phyloP scores from a whole-genome alignment of 2,329 filamentous ascomycete species.

The Aspergillus thermomutatus region DNA sequence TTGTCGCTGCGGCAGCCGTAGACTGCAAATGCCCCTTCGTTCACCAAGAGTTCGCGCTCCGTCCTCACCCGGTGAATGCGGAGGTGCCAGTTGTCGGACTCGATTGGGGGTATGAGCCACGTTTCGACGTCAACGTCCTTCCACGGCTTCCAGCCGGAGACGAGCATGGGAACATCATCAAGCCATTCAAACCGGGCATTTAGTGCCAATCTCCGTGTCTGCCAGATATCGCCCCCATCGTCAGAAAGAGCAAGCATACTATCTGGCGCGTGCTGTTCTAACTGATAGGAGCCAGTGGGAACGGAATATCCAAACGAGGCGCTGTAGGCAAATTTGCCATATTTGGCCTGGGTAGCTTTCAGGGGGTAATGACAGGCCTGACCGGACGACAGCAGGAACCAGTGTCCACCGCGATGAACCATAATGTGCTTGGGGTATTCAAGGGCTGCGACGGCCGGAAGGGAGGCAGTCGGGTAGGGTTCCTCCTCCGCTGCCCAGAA shows the following conservation, averaged over 20 bases:
- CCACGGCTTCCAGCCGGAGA: slow-evolving; percentile 70
- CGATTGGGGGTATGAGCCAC: slow-evolving; percentile 33
- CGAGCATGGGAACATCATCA: slow-evolving; percentile 56
- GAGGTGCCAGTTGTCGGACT: slow-evolving; percentile 40
- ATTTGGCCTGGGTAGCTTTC: slow-evolving; percentile 78
- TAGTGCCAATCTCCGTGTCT: slow-evolving; percentile 66
- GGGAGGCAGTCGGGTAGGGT: slow-evolving; percentile 50
- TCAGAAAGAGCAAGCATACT: slow-evolving; percentile 74
- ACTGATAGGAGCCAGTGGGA: slow-evolving; percentile 69
- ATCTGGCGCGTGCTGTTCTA: slow-evolving; percentile 73
- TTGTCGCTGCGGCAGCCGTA: slow-evolving; percentile 58
- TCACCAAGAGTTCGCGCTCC: slow-evolving; percentile 63
- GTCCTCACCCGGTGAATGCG: slow-evolving; percentile 33
- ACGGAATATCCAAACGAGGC: slow-evolving; percentile 74
- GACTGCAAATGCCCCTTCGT: slow-evolving; percentile 73
- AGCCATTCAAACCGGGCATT: slow-evolving; percentile 60
- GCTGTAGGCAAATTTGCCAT: slow-evolving; percentile 74
- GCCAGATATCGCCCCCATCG: slow-evolving; percentile 75
- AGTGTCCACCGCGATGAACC: slow-evolving; percentile 68
- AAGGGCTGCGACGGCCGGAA: slow-evolving; percentile 61
- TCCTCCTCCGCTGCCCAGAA: slow-evolving; percentile 73
- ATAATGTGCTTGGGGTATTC: slow-evolving; percentile 71
- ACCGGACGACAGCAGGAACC: slow-evolving; percentile 70
- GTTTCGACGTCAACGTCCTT: slow-evolving; percentile 49
- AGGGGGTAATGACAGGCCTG: slow-evolving; percentile 81